Evolutionary conservation across 139 green algal species (phyloP), one percentile per base, ranked within the genome.

Genomic region (Astrephomene gubernaculifera): DNA sequence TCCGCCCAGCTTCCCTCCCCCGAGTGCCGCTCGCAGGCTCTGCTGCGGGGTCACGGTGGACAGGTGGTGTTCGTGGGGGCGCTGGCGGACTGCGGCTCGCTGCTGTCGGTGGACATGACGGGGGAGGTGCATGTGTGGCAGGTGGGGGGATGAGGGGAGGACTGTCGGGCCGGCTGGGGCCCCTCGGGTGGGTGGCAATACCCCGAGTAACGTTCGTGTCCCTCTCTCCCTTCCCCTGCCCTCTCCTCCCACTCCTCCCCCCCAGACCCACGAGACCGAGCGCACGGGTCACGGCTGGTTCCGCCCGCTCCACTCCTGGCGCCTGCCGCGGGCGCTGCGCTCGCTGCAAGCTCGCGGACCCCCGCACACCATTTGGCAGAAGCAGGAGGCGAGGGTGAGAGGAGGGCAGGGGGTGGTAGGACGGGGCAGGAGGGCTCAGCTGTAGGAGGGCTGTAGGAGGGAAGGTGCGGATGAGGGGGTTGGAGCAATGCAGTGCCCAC

Each of bases 221-320:
- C 49, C 12, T 17, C 49, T 57, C 12, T 25, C 49, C 49, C 49
- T 17, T 12, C 49, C 17, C 49, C 49, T 57, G 12, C 49, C 49
- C 49, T 17, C 17, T 17, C 49, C 24, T 22, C 57, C 22, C 57
- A n/a, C 57, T 22, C 57, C 57, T n/a, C 43, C 38, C 68, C 7
- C 2, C 52, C 76, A 83, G 76, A 35, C n/a, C 6, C 73, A 53
- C 29, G 82, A 88, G 38, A 39, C 27, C 17, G 69, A 80, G 17
- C 64, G 87, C 31, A 80, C 79, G 7, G 90, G 90, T 27, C 89
- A 90, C 61, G 90, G 90, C 52, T 93, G 90, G 90, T 89, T 91
- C 63, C 75, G 35, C 31, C 90, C 90, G 0, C 52, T 44, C 3
- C 49, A 52, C 12, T 73, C 82, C 19, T 93, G 80, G 79, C 69